Evolutionary conservation across 768 basidiomycete genomes (phyloP), one percentile per base, ranked within the genome.

Genomic region (Suillus lakei): DNA sequence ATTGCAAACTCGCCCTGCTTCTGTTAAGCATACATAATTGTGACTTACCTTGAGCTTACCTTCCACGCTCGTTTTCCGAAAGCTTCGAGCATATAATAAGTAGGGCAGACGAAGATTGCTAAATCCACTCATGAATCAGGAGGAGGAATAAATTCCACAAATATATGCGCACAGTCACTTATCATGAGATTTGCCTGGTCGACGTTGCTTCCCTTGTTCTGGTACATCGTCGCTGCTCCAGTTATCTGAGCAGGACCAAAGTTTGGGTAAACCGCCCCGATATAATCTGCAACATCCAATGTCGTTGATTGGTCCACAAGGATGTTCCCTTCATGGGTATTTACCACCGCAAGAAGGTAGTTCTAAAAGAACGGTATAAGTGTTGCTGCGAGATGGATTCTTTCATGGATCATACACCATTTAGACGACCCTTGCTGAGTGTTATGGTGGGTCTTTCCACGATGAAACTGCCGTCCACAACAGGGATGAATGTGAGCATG

Each of bases 391-490:
- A 9, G 23, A 18, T 15, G 3, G 13, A 26, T 54, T 13, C 5
- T 44, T 39, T 5, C 9, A 8, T 48, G 15, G 9, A 21, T 69
- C 80, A 28, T 67, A 85, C 83, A 26, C 79, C 81, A 50, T 85
- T 86, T 48, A 82, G 58, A 64, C 74, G 77, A 15, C 81, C 76
- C 50, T 76, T 72, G 13, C 70, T 66, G 28, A 86, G 60, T 3
- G 80, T 73, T 58, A 77, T 62, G 0, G 76, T 81, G 8, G 84
- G 83, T n/a, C 81, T 72, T 53, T 82, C 79, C 0, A 76, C 73
- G 43, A 85, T 83, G 63, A 84, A 82, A 2, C 68, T 74, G 4
- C 82, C 84, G 68, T 85, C 85, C 4, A 86, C 77, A 28, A 86
- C 83, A 0, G 84, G 85, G 15, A 78, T 73, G 44, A 82, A 82